These are phyloP conservation scores for Exophiala sp. DNA, from an alignment of 2,329 filamentous ascomycete species.

Conservation along the genomic window DNA sequence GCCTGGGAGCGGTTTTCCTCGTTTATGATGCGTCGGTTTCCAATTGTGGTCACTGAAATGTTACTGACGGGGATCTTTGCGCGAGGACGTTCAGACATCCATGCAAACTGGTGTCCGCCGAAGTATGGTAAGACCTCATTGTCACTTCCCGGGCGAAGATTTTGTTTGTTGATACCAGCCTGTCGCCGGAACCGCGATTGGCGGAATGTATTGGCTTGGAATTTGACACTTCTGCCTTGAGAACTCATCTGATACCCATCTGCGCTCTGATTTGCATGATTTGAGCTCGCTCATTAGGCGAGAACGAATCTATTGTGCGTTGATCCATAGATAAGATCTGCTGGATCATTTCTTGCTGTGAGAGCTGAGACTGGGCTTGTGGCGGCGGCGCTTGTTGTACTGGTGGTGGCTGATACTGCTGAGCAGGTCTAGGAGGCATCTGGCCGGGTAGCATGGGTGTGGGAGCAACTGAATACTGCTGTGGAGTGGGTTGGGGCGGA, in stretches of 20 bases:
- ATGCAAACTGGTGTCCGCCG: no score
- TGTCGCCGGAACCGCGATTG: not conserved
- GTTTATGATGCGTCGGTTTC: no score
- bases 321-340: constrained; percentile 79
- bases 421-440: constrained; percentile 29
- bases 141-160: no score
- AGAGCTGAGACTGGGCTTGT: constrained; percentile 42
- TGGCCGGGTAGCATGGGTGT: constrained; percentile 27
- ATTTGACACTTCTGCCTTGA: not conserved
- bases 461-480: constrained; percentile 26
- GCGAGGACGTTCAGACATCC: no score
- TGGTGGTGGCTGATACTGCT: constrained; percentile 32
- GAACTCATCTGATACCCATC: constrained; percentile 38
- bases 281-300: constrained; percentile 71
- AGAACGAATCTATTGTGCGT: constrained; percentile 73
- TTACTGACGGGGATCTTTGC: no score
- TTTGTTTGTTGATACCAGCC: no score
- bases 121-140: no score
- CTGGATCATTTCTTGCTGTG: constrained; percentile 69
- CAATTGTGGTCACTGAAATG: no score
- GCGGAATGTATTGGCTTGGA: no score
- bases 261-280: constrained; percentile 72
- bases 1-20: no score
- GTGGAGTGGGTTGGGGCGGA: constrained; percentile 35
- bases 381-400: constrained; percentile 34